phyloP scores from a whole-genome alignment of 129 eudicot species.

The Saposhnikovia divaricata region DNA sequence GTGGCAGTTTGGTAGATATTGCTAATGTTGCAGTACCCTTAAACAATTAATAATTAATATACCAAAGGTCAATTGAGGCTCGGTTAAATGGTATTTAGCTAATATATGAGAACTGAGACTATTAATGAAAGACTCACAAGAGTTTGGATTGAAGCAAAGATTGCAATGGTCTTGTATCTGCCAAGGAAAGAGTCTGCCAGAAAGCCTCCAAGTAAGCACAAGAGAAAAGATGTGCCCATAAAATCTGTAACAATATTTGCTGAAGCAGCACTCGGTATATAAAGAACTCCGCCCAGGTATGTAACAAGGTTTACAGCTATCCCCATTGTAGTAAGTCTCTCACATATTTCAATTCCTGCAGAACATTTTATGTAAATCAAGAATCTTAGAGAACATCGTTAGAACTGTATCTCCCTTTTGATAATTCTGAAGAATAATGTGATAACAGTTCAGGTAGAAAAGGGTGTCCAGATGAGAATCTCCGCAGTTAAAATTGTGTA shows the following conservation, averaged over 20 bases:
- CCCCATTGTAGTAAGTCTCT: conserved; percentile 99
- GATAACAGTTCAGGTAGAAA: neutral
- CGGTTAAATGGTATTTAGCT: neutral
- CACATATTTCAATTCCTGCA: conserved; percentile 79
- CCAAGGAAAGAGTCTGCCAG: conserved; percentile 94
- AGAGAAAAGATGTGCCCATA: conserved; percentile 90
- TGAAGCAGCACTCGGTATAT: conserved; percentile 76
- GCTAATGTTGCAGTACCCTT: conserved; percentile 79
- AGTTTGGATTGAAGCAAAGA: conserved; percentile 59
- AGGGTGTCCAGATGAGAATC: neutral
- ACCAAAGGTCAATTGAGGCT: neutral
- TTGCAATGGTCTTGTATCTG: conserved; percentile 66
- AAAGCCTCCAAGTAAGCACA: conserved; percentile 91
- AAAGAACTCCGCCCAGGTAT: conserved; percentile 82
- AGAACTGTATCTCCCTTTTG: neutral
- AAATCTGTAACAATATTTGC: conserved; percentile 94
- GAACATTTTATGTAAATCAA: neutral
- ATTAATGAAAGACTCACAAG: conserved; percentile 28
- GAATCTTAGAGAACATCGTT: neutral
- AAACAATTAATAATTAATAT: neutral
- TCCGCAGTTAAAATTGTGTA: neutral
- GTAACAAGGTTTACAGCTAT: conserved; percentile 96
- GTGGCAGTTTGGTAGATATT: conserved; percentile 52
- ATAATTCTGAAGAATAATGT: neutral
- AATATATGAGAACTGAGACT: neutral